phyloP scores from a whole-genome alignment of 176 grass and related monocot species.

The Carex myosuroides region DNA sequence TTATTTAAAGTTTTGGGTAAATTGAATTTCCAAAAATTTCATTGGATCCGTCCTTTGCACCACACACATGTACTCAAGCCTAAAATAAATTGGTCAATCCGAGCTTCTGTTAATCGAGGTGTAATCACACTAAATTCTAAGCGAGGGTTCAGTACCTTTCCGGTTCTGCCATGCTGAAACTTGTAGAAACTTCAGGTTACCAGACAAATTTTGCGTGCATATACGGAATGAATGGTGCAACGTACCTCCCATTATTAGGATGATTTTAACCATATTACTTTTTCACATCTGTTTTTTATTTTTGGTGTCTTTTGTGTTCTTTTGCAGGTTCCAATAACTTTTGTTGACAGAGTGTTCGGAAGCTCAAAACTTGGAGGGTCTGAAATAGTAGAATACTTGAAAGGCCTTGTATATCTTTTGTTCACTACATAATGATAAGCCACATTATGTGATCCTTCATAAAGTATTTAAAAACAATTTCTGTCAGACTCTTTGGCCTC shows the following conservation, averaged over 20 bases:
- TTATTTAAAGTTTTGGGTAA: neutral
- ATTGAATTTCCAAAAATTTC: neutral
- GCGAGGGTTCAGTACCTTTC: neutral
- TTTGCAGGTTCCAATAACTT: conserved; percentile 90
- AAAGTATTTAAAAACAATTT: neutral
- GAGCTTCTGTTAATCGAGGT: neutral
- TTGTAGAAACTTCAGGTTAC: neutral
- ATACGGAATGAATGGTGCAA: too few species aligned
- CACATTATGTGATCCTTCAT: neutral
- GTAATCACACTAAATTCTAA: neutral
- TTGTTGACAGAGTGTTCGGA: conserved; percentile 89
- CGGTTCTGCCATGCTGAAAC: neutral
- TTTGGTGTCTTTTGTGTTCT: neutral
- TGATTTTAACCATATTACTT: neutral
- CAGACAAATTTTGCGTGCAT: neutral
- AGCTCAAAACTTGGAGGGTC: conserved; percentile 94
- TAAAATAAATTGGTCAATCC: neutral
- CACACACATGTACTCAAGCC: neutral
- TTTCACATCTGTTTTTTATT: neutral
- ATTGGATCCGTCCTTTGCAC: neutral
- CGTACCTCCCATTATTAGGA: neutral
- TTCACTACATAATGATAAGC: conserved; percentile 55
- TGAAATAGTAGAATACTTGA: conserved; percentile 92
- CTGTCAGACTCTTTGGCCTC: neutral
- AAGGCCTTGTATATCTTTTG: conserved; percentile 75